These are phyloP conservation scores for Sporothrix dimorphospora DNA, from an alignment of 2,329 filamentous ascomycete species.

Conservation along the genomic window DNA sequence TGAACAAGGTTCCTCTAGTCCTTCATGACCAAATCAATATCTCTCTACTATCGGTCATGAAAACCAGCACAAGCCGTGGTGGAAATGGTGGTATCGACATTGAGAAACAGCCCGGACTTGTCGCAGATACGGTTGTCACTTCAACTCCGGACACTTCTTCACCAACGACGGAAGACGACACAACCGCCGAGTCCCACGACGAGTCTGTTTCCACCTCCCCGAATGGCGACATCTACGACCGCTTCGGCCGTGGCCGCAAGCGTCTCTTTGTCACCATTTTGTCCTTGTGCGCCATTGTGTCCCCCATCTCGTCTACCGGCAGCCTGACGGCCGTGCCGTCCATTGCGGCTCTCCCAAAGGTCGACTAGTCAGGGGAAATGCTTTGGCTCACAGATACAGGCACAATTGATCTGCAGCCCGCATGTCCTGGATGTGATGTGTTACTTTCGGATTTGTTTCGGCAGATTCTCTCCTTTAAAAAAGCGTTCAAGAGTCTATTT, in stretches of 20 bases:
- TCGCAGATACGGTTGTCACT: not conserved
- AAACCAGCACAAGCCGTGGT: not conserved
- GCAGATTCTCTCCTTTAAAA: too few species aligned
- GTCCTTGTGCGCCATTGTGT: not conserved
- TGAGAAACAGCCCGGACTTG: not conserved
- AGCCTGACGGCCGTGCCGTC: slow-evolving; percentile 20
- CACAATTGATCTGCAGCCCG: too few species aligned
- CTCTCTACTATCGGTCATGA: too few species aligned
- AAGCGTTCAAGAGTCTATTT: too few species aligned
- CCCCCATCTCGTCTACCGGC: slow-evolving; percentile 19
- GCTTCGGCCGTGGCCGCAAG: slow-evolving; percentile 1
- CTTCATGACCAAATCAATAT: not conserved
- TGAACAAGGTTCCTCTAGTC: too few species aligned
- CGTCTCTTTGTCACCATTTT: slow-evolving; percentile 9
- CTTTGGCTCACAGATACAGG: too few species aligned
- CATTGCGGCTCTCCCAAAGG: too few species aligned
- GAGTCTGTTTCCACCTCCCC: not conserved
- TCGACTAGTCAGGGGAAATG: too few species aligned
- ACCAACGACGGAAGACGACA: not conserved
- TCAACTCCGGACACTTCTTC: not conserved
- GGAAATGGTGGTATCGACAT: not conserved
- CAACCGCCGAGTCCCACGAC: not conserved
- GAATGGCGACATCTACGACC: not conserved
- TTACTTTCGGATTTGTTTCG: too few species aligned
- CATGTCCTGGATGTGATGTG: too few species aligned